Conservation (phyloP, 805 yeast genomes). For the Candida xyloterini region DNA sequence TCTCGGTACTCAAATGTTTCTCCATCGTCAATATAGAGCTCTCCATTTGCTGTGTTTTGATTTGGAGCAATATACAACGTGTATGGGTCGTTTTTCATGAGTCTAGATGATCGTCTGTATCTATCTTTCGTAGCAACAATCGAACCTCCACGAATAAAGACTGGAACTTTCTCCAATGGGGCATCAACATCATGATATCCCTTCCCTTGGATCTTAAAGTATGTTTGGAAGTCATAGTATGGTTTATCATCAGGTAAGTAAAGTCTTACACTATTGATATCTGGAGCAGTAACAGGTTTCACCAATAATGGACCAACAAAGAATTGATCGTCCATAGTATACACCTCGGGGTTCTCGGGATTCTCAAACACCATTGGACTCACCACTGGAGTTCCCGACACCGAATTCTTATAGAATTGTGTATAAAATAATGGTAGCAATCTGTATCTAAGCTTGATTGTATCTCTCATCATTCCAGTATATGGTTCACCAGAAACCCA, state of each 20-base stretch:
- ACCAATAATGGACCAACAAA: conserved; percentile 70
- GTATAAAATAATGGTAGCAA: conserved; percentile 81
- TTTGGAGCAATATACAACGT: conserved; percentile 64
- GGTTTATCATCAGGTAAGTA: conserved; percentile 53
- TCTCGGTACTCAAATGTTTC: conserved; percentile 56
- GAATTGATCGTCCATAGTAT: conserved; percentile 77
- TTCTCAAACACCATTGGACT: conserved; percentile 61
- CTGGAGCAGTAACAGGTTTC: conserved; percentile 72
- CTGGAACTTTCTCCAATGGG: conserved; percentile 63
- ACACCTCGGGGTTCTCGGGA: conserved; percentile 46
- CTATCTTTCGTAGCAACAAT: conserved; percentile 67
- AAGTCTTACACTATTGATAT: conserved; percentile 38
- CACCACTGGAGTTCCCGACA: conserved; percentile 66
- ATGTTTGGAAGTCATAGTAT: conserved; percentile 54
- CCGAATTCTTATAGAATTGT: conserved; percentile 62
- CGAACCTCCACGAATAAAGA: conserved; percentile 75
- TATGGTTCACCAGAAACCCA: conserved; percentile 79
- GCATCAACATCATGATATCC: conserved; percentile 42
- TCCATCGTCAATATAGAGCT: conserved; percentile 82
- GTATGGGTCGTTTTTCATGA: conserved; percentile 79
- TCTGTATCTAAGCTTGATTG: conserved; percentile 69
- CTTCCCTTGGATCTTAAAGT: conserved; percentile 30
- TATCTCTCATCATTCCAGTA: conserved; percentile 61
- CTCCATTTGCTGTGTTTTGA: conserved; percentile 45
- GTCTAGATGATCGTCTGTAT: conserved; percentile 72